These are phyloP conservation scores for Epichloe hybrida DNA, from an alignment of 2,329 filamentous ascomycete species.

Conservation along the genomic window DNA sequence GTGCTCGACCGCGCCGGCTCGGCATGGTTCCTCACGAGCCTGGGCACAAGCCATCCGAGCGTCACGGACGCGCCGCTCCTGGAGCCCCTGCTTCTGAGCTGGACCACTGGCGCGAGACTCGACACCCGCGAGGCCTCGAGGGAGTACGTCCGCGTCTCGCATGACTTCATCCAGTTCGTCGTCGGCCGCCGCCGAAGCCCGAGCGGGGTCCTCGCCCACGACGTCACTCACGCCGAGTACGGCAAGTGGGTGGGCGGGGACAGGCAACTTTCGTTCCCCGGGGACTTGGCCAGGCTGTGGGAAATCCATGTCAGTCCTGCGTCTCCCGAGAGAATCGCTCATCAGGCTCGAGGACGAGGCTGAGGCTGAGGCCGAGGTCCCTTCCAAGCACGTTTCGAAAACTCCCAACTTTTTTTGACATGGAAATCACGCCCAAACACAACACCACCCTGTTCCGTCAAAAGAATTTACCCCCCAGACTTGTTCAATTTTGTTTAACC, in stretches of 20 bases:
- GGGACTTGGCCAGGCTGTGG: constrained; percentile 25
- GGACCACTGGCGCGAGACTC: constrained; percentile 48
- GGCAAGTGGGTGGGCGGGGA: constrained; percentile 26
- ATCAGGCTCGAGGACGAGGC: background rate
- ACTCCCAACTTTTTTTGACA: background rate
- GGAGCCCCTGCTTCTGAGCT: constrained; percentile 44
- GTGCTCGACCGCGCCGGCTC: constrained; percentile 29
- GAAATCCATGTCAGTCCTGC: constrained; percentile 27
- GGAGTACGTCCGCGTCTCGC: constrained; percentile 46
- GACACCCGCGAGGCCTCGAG: constrained; percentile 40
- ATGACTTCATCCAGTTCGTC: constrained; percentile 42
- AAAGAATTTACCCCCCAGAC: background rate
- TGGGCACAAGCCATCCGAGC: constrained; percentile 46
- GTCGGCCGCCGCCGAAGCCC: constrained; percentile 20
- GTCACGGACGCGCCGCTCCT: constrained; percentile 55
- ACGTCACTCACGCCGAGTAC: constrained; percentile 29
- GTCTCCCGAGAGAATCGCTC: background rate
- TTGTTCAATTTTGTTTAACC: background rate
- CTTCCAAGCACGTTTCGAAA: no score
- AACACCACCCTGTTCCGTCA: background rate
- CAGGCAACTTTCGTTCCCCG: constrained; percentile 18
- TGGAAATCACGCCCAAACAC: no score
- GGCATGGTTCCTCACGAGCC: constrained; percentile 40
- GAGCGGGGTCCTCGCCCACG: constrained; percentile 34
- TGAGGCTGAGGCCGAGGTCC: background rate